Evolutionary conservation across 345 rosid genomes (phyloP).

Genomic region (Adansonia digitata): DNA sequence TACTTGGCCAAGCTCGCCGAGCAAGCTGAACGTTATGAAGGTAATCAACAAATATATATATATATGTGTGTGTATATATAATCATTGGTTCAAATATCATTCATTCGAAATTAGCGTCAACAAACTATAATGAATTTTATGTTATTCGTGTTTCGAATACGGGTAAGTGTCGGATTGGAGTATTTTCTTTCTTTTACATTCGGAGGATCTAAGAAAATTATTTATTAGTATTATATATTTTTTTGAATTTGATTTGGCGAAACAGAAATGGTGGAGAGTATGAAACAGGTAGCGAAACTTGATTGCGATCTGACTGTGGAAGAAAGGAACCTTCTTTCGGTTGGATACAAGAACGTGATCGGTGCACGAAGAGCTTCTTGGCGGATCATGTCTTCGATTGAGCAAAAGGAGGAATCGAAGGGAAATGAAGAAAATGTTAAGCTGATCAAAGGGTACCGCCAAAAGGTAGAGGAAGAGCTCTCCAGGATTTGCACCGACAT

Average conservation of each 20-base stretch:
- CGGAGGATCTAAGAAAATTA: no score
- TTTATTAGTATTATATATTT: not conserved
- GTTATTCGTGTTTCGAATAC: no score
- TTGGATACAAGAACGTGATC: constrained; percentile 91
- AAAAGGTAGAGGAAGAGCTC: constrained; percentile 93
- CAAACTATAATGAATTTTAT: no score
- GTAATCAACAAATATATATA: constrained; percentile 19
- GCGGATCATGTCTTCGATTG: constrained; percentile 96
- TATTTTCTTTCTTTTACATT: no score
- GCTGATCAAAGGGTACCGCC: constrained; percentile 74
- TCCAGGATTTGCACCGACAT: constrained; percentile 80
- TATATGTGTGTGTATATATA: no score
- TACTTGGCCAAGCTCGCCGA: constrained; percentile 95
- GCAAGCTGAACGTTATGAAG: constrained; percentile 95
- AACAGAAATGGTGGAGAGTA: constrained; percentile 95
- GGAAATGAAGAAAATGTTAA: constrained; percentile 87
- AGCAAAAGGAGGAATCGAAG: constrained; percentile 92
- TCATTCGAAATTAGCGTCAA: no score
- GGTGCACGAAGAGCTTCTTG: constrained; percentile 94
- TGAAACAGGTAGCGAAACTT: constrained; percentile 79
- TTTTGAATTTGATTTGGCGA: not conserved
- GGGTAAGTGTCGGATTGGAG: no score
- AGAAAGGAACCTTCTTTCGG: constrained; percentile 94
- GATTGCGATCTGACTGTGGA: constrained; percentile 81
- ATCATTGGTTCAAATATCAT: no score